Evolutionary conservation across 2,329 filamentous ascomycete genomes (phyloP), one percentile per base, ranked within the genome.

Genomic region (Aspergillus pseudoviridinutans): DNA sequence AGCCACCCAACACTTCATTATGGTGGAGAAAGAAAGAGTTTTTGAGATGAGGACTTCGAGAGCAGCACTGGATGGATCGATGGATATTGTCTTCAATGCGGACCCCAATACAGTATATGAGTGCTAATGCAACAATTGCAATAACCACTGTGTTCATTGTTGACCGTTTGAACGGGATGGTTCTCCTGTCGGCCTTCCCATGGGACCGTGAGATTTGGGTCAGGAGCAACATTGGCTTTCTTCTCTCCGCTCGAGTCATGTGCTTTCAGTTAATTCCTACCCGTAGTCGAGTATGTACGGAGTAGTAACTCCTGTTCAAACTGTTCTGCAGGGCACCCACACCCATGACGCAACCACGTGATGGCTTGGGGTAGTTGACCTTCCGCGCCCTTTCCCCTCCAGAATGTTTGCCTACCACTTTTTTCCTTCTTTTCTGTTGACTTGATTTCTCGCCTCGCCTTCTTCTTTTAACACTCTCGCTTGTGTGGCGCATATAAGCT

Each of bases 341-440:
- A 64, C 66, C 64, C 65, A 71, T 72, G 68, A 71, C 67, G 68
- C 68, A 69, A 64, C 64, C 71, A 73, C 71, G 71, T 73, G 71
- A 73, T 64, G 62, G 52, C 22, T 27, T 42, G 58, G 53, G 32
- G 53, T 59, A 57, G 61, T 62, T 68, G 64, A 70, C 68, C 66
- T 38, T 61, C 58, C 53, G 56, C 60, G 56, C 58, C 63, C 60
- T 65, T 60, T 58, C 35, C 57, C 52, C 56, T 55, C 24, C 32
- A 46, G 10, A 46, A 46, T 46, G 42, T 24, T 46, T 46, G 42
- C 12, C 42, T 24, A 46, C 20, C 20, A 24, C 20, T 46, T 46
- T 46, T 24, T 24, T 5, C 20, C 10, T 46, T 46, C 42, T 46
- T 20, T 46, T 46, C n/a, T 44, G 41, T 58, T 63, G 38, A 47